Evolutionary conservation across 2,329 filamentous ascomycete genomes (phyloP), one percentile per base, ranked within the genome.

Genomic region (Intubia oerlemansii): DNA sequence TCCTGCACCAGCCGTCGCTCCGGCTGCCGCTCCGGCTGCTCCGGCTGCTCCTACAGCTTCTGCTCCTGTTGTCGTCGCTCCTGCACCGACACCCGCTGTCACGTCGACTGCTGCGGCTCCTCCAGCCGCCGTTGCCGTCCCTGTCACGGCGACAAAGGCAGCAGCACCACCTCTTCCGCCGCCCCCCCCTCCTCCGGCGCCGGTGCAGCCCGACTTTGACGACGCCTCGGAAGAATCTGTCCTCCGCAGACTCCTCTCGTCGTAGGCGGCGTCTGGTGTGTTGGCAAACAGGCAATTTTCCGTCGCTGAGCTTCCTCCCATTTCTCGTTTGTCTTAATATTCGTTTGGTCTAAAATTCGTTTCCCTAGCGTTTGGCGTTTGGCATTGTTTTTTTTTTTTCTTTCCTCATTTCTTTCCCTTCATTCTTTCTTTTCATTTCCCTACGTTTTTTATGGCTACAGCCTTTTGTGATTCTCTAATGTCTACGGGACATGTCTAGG

Each of bases 181-280:
- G 17, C 24, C n/a, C 10, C 9, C 7, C 10, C 24, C 8, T 16
- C 24, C 5, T 8, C 13, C 24, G 4, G 15, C 14, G 5, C 5
- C 10, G 16, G 10, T n/a, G 22, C 30, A 31, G 26, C 20, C 16
- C 5, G 22, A 29, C 10, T 18, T 25, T n/a, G 31, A 32, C 11
- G 31, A 32, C 4, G 31, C 31, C 4, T 32, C 31, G 8, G 31
- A 32, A 26, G 31, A 32, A 10, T 29, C 31, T 10, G 31, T 32
- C 5, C 19, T 32, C 12, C 27, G 27, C 3, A 10, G 31, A 17
- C 22, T 32, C 3, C 24, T 32, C n/a, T n/a, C n/a, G n/a, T n/a
- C n/a, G n/a, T n/a, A n/a, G n/a, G n/a, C n/a, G n/a, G n/a, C n/a
- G n/a, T n/a, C n/a, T n/a, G n/a, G n/a, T n/a, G n/a, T n/a, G n/a